These are phyloP conservation scores for Epichloe sp. DNA, from an alignment of 2,329 filamentous ascomycete species.

Conservation along the genomic window DNA sequence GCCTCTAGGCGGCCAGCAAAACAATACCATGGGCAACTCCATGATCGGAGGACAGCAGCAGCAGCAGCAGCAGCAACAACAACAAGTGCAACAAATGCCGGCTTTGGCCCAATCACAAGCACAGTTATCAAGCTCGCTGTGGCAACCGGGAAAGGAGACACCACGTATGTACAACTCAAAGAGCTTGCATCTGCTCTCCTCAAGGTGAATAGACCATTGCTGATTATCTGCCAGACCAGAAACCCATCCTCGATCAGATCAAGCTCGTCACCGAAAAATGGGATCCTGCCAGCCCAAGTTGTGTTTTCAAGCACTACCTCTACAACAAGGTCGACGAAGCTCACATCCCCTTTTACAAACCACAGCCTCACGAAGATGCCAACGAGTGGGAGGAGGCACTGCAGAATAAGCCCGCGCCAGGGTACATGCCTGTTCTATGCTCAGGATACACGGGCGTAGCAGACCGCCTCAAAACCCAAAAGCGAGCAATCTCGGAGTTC, in stretches of 20 bases:
- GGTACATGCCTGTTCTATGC: conserved; percentile 65
- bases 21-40: conserved; percentile 16
- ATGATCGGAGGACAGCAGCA: conserved; percentile 13
- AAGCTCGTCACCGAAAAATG: conserved; percentile 58
- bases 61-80: conserved; percentile 14
- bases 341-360: conserved; percentile 65
- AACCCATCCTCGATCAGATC: conserved; percentile 64
- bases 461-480: conserved; percentile 59
- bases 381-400: conserved; percentile 76
- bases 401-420: conserved; percentile 62
- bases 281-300: conserved; percentile 54
- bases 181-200: neutral
- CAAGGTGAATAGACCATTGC: neutral
- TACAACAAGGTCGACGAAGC: conserved; percentile 73
- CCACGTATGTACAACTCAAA: conserved; percentile 27
- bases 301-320: conserved; percentile 71
- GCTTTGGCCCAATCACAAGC: conserved; percentile 31
- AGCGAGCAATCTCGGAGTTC: conserved; percentile 53
- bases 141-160: conserved; percentile 38
- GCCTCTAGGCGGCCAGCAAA: conserved; percentile 25
- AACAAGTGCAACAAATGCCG: conserved; percentile 30
- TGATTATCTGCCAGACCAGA: conserved; percentile 35
- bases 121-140: conserved; percentile 35
- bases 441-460: conserved; percentile 61
- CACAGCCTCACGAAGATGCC: conserved; percentile 55